Evolutionary conservation across 495 filamentous ascomycete genomes (phyloP), one percentile per base, ranked within the genome.

Genomic region (Usnea hakonensis): DNA sequence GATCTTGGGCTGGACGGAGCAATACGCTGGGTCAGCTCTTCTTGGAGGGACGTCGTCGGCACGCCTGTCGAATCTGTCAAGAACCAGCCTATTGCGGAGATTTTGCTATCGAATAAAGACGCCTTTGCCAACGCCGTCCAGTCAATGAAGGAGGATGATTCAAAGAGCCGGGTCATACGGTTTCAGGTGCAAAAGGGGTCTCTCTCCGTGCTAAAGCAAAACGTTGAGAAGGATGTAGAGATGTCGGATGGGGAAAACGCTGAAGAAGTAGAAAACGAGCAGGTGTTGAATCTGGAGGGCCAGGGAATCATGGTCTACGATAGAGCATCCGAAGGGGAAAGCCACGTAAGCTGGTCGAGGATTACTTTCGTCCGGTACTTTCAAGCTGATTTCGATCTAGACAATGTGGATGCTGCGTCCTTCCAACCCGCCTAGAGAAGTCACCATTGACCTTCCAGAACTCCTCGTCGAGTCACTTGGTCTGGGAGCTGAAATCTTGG

Each of bases 381-480:
- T 8, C 19, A 54, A 52, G 61, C 60, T 65, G 36, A 66, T 28
- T 16, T 30, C 30, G 23, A 14, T 44, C 28, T 68, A 97, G 92
- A 95, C 92, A 41, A 98, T 98, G 94, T 98, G 94, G 94, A 97
- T 97, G 90, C 83, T 98, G 60, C 88, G 92, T 67, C 95, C 91
- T n/a, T 91, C 90, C 73, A 84, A 90, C 37, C 80, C 91, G 48
- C 90, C 89, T 10, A 83, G 88, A 67, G 91, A 96, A 77, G 87
- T 97, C 57, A 95, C 92, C 55, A 96, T 98, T 67, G 94, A 97
- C 71, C 83, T 98, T 26, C 93, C 94, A 44, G 79, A 83, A 38
- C 73, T 96, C n/a, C 84, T 98, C 55, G 93, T 97, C 53, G 94
- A 97, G 67, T 90, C 91, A 19, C 80, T 98, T 28, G 94, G 94